Evolutionary conservation across 371 early-diverging fungal species (phyloP).

Genomic region (Mortierella sp.): DNA sequence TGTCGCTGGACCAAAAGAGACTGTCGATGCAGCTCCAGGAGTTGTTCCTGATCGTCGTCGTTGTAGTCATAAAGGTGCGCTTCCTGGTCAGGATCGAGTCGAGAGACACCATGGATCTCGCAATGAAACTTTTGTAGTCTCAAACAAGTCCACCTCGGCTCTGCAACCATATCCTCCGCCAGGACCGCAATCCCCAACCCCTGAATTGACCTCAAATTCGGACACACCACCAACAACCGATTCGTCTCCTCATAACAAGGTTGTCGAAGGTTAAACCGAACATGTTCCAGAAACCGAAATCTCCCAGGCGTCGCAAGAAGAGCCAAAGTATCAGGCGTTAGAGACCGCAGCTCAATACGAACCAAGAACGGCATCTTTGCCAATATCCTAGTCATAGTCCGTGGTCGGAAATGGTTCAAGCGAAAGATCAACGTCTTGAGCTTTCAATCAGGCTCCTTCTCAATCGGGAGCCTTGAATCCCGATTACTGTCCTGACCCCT

Average conservation of each 20-base stretch:
- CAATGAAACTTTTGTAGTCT: background rate
- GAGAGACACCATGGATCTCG: background rate
- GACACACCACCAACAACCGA: background rate
- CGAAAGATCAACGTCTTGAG: background rate
- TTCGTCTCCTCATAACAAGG: background rate
- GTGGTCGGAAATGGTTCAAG: background rate
- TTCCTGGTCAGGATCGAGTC: background rate
- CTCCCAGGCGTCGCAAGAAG: background rate
- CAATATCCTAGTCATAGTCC: background rate
- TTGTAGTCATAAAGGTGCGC: background rate
- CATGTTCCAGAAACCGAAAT: background rate
- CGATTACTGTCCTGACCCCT: background rate
- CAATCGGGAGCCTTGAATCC: background rate
- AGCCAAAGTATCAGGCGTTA: background rate
- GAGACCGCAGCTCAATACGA: background rate
- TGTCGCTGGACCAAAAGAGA: background rate
- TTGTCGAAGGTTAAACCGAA: background rate
- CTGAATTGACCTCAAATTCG: background rate
- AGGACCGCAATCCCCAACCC: background rate
- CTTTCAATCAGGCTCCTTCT: background rate
- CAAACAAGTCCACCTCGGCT: background rate
- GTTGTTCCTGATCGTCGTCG: background rate
- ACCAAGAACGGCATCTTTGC: background rate
- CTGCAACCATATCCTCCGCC: background rate
- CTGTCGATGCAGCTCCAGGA: background rate